Base-by-base conservation (phyloP, 805 yeast species). In the Ogataea minuta region DNA sequence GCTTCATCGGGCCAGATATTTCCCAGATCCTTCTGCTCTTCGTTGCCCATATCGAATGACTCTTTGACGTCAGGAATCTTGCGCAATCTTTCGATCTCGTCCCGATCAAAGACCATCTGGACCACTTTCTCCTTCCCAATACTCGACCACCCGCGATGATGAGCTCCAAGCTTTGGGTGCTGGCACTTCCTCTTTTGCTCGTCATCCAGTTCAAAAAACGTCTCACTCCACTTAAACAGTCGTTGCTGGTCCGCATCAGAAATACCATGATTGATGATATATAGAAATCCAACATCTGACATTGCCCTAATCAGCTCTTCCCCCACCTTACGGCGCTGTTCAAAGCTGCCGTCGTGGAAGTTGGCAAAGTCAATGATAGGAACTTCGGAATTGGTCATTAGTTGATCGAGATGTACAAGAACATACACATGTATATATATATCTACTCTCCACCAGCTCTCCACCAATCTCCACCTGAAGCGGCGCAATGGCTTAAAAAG, bases 1-100 rank as follows among this genome's bases (percentile, higher is more conserved):
- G 48, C 43, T 10, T 46, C 48, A 19, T 54, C 56, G 2, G 54
- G 49, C 57, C 57, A 39, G 37, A 47, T 50, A 41, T 55, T 56
- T 36, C 21, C 49, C 43, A 31, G 30, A 10, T 34, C 32, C 12
- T 13, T 31, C 23, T 42, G 23, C 12, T 36, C 52, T 31, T 56
- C 60, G 27, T 59, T 53, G 28, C 59, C 57, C 27, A 56, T 45
- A 37, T 63, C 62, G 45, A 61, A 62, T 1, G 66, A 63, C 40
- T 65, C 70, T 39, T 55, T 57, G 28, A 62, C 55, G 38, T 63
- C 70, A 11, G 57, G 57, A 13, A 32, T 34, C 31, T 45, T 34
- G 26, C 51, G 39, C 16, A 45, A 19, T 13, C 34, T 21, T 19
- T 45, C 44, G 14, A 45, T 39, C 34, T 52, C 44, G 4, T 34